Percentiles rank a stretch among this genome's conserved stretches.
Evolutionary conservation across 176 grass and related monocot species (phyloP).

Genomic region (Eragrostis curvula): DNA sequence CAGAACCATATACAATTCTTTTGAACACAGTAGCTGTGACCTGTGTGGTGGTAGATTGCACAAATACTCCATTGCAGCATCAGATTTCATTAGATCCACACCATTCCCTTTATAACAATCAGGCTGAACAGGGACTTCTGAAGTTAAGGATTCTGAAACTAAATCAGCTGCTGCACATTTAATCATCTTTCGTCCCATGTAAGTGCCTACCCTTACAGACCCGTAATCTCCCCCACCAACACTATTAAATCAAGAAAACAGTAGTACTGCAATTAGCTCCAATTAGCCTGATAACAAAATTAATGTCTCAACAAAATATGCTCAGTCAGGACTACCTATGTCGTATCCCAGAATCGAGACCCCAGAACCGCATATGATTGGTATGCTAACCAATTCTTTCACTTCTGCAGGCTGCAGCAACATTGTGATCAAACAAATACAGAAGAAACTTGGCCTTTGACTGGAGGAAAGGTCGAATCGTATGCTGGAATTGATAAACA

Average conservation of each 20-base stretch:
- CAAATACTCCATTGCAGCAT: conserved; percentile 83
- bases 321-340: conserved; percentile 62
- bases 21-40: conserved; percentile 35
- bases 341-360: conserved; percentile 90
- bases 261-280: conserved; percentile 33
- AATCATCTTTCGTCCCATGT: conserved; percentile 97
- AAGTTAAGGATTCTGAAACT: conserved; percentile 56
- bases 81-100: conserved; percentile 66
- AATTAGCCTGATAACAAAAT: conserved; percentile 5
- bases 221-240: conserved; percentile 94
- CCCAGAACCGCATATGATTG: conserved; percentile 87
- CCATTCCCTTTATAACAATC: conserved; percentile 63
- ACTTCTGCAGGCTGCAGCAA: conserved; percentile 91
- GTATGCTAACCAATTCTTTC: conserved; percentile 88
- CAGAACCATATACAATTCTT: conserved; percentile 1
- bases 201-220: conserved; percentile 96
- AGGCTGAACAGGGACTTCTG: conserved; percentile 35
- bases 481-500: background rate
- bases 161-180: conserved; percentile 66
- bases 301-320: background rate
- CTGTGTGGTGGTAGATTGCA: conserved; percentile 92
- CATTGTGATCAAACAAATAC: conserved; percentile 35
- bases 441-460: conserved; percentile 27
- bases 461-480: conserved; percentile 18
- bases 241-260: conserved; percentile 51